Percentiles rank a stretch among this genome's conserved stretches.
phyloP scores from a whole-genome alignment of 2,329 filamentous ascomycete genomes.

The Thielaviopsis populi region DNA sequence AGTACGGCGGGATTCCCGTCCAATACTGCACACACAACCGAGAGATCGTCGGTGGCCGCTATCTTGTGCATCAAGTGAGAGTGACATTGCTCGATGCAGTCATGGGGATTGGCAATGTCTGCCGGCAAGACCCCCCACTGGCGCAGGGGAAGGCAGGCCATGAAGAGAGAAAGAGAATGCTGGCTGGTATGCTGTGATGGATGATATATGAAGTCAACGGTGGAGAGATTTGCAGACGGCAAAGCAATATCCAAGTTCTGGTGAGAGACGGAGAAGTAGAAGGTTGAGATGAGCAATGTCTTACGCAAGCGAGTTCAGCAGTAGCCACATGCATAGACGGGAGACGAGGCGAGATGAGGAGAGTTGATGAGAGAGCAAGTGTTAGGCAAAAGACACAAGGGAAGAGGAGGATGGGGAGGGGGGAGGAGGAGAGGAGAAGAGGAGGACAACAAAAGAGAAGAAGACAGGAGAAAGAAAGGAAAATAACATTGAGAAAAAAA shows the following conservation, averaged over 20 bases:
- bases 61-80: conserved; percentile 13
- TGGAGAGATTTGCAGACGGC: neutral
- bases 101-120: conserved; percentile 17
- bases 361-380: neutral
- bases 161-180: neutral
- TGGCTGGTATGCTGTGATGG: neutral
- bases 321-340: neutral
- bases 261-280: neutral
- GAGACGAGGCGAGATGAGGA: neutral
- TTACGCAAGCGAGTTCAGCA: neutral
- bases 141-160: neutral
- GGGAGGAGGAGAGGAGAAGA: neutral
- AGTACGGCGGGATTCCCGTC: neutral
- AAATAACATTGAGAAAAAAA: no score
- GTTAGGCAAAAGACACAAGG: neutral
- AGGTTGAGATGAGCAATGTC: neutral
- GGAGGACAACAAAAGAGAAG: neutral
- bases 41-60: conserved; percentile 7
- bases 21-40: conserved; percentile 10
- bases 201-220: neutral
- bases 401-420: neutral
- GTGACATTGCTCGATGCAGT: conserved; percentile 15
- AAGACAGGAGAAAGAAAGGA: neutral
- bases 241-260: neutral
- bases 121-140: neutral